Evolutionary conservation across 495 filamentous ascomycete species (phyloP), one percentile per base, ranked within the genome.

Genomic region (Aspergillus incahuasiensis): DNA sequence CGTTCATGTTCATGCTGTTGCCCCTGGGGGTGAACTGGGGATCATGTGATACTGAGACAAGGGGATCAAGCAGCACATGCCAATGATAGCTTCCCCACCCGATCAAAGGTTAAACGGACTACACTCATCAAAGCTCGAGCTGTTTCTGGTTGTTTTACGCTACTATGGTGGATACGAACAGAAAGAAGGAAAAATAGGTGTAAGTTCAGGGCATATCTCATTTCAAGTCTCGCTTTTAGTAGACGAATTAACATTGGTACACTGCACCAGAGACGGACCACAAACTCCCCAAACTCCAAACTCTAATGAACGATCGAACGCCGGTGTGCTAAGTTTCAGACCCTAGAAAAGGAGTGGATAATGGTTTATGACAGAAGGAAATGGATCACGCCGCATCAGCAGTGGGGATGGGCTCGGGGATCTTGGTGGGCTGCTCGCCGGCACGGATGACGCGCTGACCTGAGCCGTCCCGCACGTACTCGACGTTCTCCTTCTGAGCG

Each of bases 391-490:
- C 74, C n/a, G 74, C 74, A 72, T 72, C 74, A 42, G 74, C 74
- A 44, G 74, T 77, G 42, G 74, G 68, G 32, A 77, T 73, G 13
- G 74, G 68, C 63, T 75, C 71, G 24, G 70, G 69, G 53, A 97
- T 86, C 71, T 90, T 90, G 49, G 94, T 98, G 56, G 89, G 80
- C 74, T 98, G 94, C 61, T 85, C 80, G 41, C 95, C 95, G 47
- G 94, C 94, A 22, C 95, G 88, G 64, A 96, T 82, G 63, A 98
- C 90, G 50, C 85, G 83, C 66, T 89, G 82, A 35, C 92, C 94
- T 38, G 82, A 75, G 7, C 82, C 86, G 66, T 97, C 95, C 63
- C 87, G 89, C 59, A 92, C 79, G 53, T 87, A 84, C 48, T 85
- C 81, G 45, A 84, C 79, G 63, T 92, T 50, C 76, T 97, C 92